Conservation (phyloP, 129 eudicot genomes). For the Saussurea involucrata region DNA sequence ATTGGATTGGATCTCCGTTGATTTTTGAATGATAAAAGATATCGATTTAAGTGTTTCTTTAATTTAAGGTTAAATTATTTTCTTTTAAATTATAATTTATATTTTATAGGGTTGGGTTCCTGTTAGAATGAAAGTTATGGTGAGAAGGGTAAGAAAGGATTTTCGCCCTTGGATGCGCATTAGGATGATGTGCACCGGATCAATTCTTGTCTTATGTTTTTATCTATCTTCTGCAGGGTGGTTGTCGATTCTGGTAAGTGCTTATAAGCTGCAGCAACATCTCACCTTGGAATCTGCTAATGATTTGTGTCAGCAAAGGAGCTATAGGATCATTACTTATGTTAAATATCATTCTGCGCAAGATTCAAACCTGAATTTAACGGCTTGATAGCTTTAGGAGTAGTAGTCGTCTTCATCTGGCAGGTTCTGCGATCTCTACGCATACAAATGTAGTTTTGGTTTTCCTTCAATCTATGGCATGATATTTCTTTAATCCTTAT, state of each 20-base stretch:
- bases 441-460: background rate
- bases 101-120: too few species aligned
- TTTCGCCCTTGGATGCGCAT: too few species aligned
- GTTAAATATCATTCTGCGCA: background rate
- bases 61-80: too few species aligned
- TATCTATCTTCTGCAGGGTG: background rate
- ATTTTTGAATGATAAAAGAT: background rate
- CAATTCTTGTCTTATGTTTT: background rate
- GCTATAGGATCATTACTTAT: background rate
- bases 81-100: too few species aligned
- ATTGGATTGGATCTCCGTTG: too few species aligned
- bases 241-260: background rate
- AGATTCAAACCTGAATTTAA: slow-evolving; percentile 1
- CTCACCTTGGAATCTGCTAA: background rate
- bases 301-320: background rate
- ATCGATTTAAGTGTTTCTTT: background rate
- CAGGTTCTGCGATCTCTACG: background rate
- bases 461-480: background rate
- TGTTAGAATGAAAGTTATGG: too few species aligned
- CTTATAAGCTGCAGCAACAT: background rate
- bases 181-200: too few species aligned
- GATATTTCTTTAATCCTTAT: background rate
- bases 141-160: too few species aligned
- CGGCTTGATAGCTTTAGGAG: background rate
- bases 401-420: background rate